Conservation (phyloP, 805 yeast species). For the Yarrowia sp. region DNA sequence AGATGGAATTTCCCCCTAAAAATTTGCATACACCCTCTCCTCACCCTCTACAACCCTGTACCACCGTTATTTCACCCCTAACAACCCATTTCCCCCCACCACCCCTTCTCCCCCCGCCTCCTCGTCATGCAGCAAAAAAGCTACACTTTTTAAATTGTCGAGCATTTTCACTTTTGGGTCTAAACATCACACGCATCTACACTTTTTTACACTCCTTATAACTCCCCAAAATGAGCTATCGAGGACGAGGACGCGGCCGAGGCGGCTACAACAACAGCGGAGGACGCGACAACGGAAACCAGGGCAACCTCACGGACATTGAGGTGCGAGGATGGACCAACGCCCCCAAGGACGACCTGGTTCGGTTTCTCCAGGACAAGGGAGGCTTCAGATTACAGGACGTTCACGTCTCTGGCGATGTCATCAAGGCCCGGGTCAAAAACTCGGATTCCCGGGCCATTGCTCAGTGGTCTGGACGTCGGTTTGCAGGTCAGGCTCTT, state of each 20-base stretch:
- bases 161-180: neutral
- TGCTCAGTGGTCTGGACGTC: slow-evolving; percentile 64
- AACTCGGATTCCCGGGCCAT: slow-evolving; percentile 57
- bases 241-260: slow-evolving; percentile 27
- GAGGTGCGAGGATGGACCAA: slow-evolving; percentile 81
- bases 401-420: slow-evolving; percentile 53
- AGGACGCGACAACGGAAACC: slow-evolving; percentile 34
- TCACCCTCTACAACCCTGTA: too few species aligned
- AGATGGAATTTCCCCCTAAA: too few species aligned
- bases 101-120: too few species aligned
- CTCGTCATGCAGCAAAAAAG: neutral
- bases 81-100: too few species aligned
- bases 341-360: slow-evolving; percentile 64
- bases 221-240: slow-evolving; percentile 24
- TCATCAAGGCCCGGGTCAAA: slow-evolving; percentile 58
- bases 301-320: slow-evolving; percentile 40
- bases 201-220: neutral
- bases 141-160: neutral
- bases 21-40: too few species aligned
- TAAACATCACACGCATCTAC: too few species aligned
- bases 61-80: too few species aligned
- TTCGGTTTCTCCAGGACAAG: slow-evolving; percentile 66
- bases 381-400: too few species aligned
- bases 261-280: slow-evolving; percentile 31
- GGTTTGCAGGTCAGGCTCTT: slow-evolving; percentile 72